A percentile compares a stretch with the other conserved stretches of the same genome.
phyloP scores from a whole-genome alignment of 495 filamentous ascomycete genomes.

The Neurospora terricola region DNA sequence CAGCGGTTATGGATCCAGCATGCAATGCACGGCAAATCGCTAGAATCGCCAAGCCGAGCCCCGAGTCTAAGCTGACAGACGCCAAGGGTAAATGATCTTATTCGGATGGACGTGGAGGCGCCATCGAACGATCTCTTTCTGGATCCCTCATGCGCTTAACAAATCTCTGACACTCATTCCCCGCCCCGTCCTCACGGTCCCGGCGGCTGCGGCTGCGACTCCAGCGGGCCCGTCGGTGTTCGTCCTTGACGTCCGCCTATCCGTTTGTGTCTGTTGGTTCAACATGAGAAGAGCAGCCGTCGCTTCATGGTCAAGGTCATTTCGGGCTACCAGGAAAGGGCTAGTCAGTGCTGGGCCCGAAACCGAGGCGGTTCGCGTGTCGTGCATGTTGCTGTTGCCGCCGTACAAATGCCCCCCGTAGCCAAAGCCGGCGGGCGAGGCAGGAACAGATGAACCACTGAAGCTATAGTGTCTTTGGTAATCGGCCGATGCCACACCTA shows the following conservation, averaged over 20 bases:
- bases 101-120: not conserved
- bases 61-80: not conserved
- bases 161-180: constrained; percentile 78
- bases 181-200: constrained; percentile 12
- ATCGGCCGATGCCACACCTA: constrained; percentile 20
- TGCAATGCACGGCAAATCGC: not conserved
- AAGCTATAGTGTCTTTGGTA: constrained; percentile 36
- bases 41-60: not conserved
- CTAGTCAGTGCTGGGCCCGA: constrained; percentile 38
- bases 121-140: not conserved
- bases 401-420: constrained; percentile 24
- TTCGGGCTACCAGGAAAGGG: constrained; percentile 36
- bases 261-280: constrained; percentile 39
- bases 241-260: constrained; percentile 34
- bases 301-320: constrained; percentile 62
- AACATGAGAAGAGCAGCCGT: constrained; percentile 74
- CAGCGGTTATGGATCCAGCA: not conserved
- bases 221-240: not conserved
- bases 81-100: not conserved
- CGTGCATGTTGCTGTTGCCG: constrained; percentile 11
- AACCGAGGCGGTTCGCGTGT: constrained; percentile 9
- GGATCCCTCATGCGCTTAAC: constrained; percentile 46
- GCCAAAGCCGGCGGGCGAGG: constrained; percentile 35
- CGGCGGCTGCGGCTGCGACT: constrained; percentile 7
- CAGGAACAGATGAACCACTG: constrained; percentile 30